phyloP scores from a whole-genome alignment of 805 yeast species.

The Saccharomycopsis javanensis region DNA sequence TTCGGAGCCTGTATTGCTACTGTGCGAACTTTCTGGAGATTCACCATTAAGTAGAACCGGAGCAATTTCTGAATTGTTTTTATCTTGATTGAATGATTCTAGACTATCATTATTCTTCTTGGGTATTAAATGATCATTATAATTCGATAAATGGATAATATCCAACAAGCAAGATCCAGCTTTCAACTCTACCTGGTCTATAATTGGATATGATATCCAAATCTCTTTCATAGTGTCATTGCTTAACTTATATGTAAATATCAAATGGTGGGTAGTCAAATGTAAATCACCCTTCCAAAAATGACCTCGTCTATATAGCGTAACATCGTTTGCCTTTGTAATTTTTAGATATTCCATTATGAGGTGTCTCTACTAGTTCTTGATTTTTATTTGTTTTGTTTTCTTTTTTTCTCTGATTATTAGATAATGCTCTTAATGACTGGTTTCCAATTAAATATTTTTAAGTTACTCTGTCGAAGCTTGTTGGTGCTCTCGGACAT shows the following conservation, averaged over 20 bases:
- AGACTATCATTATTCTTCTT: not conserved
- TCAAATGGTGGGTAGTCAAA: constrained; percentile 66
- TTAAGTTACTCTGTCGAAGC: too few relatives aligned
- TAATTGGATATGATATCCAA: constrained; percentile 88
- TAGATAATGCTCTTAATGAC: too few relatives aligned
- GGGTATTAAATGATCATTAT: not conserved
- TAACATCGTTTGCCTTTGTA: constrained; percentile 42
- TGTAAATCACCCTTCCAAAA: constrained; percentile 52
- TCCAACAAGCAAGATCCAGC: constrained; percentile 40
- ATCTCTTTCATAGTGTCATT: constrained; percentile 43
- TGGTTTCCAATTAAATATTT: too few relatives aligned
- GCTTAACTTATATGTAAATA: constrained; percentile 37
- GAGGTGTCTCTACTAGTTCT: not conserved
- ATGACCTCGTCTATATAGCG: constrained; percentile 49
- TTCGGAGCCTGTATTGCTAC: not conserved
- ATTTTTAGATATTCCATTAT: constrained; percentile 48
- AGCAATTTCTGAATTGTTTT: constrained; percentile 10
- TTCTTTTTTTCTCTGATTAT: not conserved
- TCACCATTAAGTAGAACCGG: not conserved
- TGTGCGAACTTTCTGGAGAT: not conserved
- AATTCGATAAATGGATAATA: constrained; percentile 14
- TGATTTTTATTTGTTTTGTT: not conserved
- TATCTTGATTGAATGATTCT: constrained; percentile 10
- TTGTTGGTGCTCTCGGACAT: too few relatives aligned
- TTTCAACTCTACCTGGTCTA: constrained; percentile 47